A percentile compares a stretch with the other conserved stretches of the same genome.
Evolutionary conservation across 306 rosid genomes (phyloP).

Genomic region (Quillaja saponaria): DNA sequence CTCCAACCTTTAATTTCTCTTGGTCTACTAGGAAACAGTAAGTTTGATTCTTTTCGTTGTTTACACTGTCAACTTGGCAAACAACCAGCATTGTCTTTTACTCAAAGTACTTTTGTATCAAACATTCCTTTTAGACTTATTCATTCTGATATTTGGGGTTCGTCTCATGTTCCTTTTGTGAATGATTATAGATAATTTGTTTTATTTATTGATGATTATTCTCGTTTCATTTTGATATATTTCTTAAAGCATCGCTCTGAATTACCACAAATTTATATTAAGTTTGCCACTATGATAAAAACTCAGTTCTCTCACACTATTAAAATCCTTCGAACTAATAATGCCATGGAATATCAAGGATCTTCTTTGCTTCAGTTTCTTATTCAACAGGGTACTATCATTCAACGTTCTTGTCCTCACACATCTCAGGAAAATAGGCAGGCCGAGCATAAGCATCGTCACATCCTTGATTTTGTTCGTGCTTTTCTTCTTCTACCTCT

Average conservation of each 20-base stretch:
- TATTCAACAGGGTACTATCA: background rate
- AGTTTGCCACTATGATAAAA: no score
- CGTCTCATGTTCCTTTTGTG: background rate
- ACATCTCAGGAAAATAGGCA: background rate
- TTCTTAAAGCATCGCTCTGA: background rate
- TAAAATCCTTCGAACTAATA: no score
- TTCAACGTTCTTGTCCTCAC: background rate
- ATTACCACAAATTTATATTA: background rate
- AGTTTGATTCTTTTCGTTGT: no score
- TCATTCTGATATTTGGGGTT: no score
- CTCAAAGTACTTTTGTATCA: background rate
- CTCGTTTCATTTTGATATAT: no score
- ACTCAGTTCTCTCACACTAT: no score
- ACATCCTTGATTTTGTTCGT: background rate
- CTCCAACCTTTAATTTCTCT: background rate
- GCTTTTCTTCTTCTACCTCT: background rate
- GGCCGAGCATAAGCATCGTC: background rate
- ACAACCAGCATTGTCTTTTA: background rate
- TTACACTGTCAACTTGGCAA: background rate
- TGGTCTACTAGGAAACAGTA: background rate
- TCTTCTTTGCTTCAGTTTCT: background rate
- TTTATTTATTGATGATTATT: background rate
- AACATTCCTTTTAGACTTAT: no score
- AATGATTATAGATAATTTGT: background rate
- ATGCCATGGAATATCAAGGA: no score